Evolutionary conservation across 2,329 filamentous ascomycete genomes (phyloP).

Genomic region (Phaeoacremonium minimum): DNA sequence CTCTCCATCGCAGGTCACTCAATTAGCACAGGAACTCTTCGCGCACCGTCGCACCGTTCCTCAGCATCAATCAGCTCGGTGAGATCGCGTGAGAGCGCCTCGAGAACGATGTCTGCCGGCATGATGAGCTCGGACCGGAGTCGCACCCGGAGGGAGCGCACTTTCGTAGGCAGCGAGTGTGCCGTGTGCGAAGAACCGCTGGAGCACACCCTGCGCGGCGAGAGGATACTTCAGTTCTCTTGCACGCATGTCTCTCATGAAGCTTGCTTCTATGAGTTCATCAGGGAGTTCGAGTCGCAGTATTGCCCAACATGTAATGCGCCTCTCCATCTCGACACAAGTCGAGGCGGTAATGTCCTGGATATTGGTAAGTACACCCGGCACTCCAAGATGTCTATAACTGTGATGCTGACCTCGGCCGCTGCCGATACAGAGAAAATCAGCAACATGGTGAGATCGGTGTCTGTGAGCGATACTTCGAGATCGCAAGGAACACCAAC

Average conservation of each 20-base stretch:
- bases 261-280: constrained; percentile 98
- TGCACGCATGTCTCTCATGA: constrained; percentile 97
- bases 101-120: constrained; percentile 49
- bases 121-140: constrained; percentile 72
- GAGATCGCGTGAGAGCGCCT: constrained; percentile 28
- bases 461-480: constrained; percentile 63
- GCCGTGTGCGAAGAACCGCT: constrained; percentile 95
- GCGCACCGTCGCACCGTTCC: constrained; percentile 33
- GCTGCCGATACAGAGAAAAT: constrained; percentile 73
- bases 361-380: constrained; percentile 67
- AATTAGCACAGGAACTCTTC: constrained; percentile 28
- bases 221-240: constrained; percentile 91
- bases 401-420: constrained; percentile 26
- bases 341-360: constrained; percentile 85
- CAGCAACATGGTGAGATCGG: constrained; percentile 84
- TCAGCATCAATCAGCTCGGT: constrained; percentile 28
- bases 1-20: constrained; percentile 27
- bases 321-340: constrained; percentile 86
- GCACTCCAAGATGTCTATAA: constrained; percentile 13
- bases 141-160: constrained; percentile 80
- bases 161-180: constrained; percentile 92
- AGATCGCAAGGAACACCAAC: constrained; percentile 48
- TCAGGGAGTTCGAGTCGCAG: constrained; percentile 89
- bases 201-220: constrained; percentile 90
- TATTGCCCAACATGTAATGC: constrained; percentile 93